phyloP scores from a whole-genome alignment of 2,329 filamentous ascomycete genomes.

The Chrysosporium keratinophilum region DNA sequence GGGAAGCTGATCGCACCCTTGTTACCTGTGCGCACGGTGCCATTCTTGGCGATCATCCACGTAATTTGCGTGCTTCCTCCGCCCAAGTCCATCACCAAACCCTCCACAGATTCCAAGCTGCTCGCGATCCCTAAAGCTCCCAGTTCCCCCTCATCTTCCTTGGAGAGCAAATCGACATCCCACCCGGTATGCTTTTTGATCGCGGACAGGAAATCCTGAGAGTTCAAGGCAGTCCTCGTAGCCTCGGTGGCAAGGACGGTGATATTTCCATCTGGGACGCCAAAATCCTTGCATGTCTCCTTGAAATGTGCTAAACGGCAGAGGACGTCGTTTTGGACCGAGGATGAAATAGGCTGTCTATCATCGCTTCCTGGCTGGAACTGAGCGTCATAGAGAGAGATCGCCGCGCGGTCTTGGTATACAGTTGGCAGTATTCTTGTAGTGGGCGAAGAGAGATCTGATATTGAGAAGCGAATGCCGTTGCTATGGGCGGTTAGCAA shows the following conservation, averaged over 20 bases:
- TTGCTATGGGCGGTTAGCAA: slow-evolving; percentile 44
- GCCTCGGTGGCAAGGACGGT: slow-evolving; percentile 80
- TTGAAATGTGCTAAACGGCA: slow-evolving; percentile 60
- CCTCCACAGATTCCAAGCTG: slow-evolving; percentile 58
- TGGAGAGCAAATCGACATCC: slow-evolving; percentile 60
- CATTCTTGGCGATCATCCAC: slow-evolving; percentile 49
- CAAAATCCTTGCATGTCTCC: slow-evolving; percentile 57
- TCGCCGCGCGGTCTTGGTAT: slow-evolving; percentile 65
- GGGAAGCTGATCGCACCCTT: slow-evolving; percentile 55
- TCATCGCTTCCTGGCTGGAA: slow-evolving; percentile 34
- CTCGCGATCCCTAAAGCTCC: slow-evolving; percentile 77
- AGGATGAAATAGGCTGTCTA: slow-evolving; percentile 45
- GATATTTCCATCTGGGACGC: slow-evolving; percentile 54
- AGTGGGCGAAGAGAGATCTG: slow-evolving; percentile 60
- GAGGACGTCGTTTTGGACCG: slow-evolving; percentile 57
- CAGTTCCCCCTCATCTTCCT: slow-evolving; percentile 70
- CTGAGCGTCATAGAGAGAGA: slow-evolving; percentile 79
- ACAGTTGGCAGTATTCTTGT: slow-evolving; percentile 65
- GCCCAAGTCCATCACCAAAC: slow-evolving; percentile 77
- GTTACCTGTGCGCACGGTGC: slow-evolving; percentile 43
- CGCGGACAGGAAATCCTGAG: slow-evolving; percentile 52
- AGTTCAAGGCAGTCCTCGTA: slow-evolving; percentile 69
- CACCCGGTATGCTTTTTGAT: slow-evolving; percentile 58
- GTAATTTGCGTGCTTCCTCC: slow-evolving; percentile 63
- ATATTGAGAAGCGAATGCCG: slow-evolving; percentile 86